Evolutionary conservation across 495 filamentous ascomycete species (phyloP).

Genomic region (Staphylotrichum tortipilum): DNA sequence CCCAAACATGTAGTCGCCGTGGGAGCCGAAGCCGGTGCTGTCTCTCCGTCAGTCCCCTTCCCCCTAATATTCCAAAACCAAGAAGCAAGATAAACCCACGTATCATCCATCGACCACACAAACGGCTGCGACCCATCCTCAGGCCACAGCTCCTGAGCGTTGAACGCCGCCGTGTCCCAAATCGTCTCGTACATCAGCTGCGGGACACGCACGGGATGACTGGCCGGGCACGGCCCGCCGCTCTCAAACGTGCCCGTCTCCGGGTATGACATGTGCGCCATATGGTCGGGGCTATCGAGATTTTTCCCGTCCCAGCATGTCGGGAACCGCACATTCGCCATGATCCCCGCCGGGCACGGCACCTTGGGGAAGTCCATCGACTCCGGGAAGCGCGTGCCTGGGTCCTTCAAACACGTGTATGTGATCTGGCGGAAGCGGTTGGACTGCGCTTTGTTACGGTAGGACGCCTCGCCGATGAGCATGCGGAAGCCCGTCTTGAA

Average conservation of each 20-base stretch:
- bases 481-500: slow-evolving; percentile 4
- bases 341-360: slow-evolving; percentile 25
- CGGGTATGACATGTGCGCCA: slow-evolving; percentile 34
- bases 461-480: slow-evolving; percentile 1
- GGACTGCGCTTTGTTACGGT: not conserved
- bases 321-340: slow-evolving; percentile 27
- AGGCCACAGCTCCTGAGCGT: slow-evolving; percentile 31
- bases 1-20: slow-evolving; percentile 36
- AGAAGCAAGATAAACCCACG: too few relatives aligned
- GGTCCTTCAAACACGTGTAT: not conserved
- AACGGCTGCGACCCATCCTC: slow-evolving; percentile 39
- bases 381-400: not conserved
- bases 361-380: not conserved
- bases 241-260: slow-evolving; percentile 24
- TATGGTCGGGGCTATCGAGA: slow-evolving; percentile 31
- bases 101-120: slow-evolving; percentile 29
- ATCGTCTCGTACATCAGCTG: slow-evolving; percentile 37
- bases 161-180: slow-evolving; percentile 31
- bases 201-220: slow-evolving; percentile 29
- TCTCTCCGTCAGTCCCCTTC: slow-evolving; percentile 1
- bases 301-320: slow-evolving; percentile 29
- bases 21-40: slow-evolving; percentile 27
- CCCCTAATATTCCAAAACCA: too few relatives aligned
- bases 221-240: slow-evolving; percentile 24
- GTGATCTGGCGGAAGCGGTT: slow-evolving; percentile 4